Evolutionary conservation across 306 rosid species (phyloP).

Genomic region (Oemleria cerasiformis): DNA sequence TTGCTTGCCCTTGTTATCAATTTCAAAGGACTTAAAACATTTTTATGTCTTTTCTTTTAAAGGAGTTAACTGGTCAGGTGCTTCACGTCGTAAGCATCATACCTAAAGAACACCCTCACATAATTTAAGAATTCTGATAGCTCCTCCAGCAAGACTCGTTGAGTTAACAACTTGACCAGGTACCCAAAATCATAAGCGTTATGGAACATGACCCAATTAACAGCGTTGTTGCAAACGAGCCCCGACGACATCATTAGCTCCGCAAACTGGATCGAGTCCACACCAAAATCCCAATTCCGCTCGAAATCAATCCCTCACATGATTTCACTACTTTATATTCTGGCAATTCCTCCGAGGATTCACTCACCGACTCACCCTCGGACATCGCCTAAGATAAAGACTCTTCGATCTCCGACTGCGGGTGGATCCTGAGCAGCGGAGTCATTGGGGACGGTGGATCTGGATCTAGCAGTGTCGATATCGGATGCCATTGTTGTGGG

Average conservation of each 20-base stretch:
- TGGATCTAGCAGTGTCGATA: no score
- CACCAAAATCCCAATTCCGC: constrained; percentile 34
- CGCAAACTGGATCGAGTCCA: constrained; percentile 46
- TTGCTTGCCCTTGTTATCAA: no score
- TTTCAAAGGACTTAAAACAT: no score
- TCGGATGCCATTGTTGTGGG: no score
- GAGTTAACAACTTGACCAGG: constrained; percentile 57
- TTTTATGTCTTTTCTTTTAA: no score
- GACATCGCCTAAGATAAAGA: no score
- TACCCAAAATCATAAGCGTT: constrained; percentile 70
- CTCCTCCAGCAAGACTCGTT: constrained; percentile 36
- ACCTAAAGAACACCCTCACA: constrained; percentile 51
- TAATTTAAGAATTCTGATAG: constrained; percentile 30
- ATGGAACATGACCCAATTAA: constrained; percentile 66
- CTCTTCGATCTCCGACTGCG: no score
- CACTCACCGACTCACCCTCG: no score
- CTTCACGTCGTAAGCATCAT: constrained; percentile 59
- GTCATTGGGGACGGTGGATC: no score
- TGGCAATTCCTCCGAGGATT: no score
- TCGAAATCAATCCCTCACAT: constrained; percentile 74
- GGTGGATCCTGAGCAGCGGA: no score
- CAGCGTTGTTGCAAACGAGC: constrained; percentile 45
- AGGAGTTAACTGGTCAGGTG: constrained; percentile 49
- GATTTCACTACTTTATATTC: no score
- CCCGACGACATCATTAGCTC: constrained; percentile 73